phyloP scores from a whole-genome alignment of 148 eudicot genomes.

The Chenopodium suecicum region DNA sequence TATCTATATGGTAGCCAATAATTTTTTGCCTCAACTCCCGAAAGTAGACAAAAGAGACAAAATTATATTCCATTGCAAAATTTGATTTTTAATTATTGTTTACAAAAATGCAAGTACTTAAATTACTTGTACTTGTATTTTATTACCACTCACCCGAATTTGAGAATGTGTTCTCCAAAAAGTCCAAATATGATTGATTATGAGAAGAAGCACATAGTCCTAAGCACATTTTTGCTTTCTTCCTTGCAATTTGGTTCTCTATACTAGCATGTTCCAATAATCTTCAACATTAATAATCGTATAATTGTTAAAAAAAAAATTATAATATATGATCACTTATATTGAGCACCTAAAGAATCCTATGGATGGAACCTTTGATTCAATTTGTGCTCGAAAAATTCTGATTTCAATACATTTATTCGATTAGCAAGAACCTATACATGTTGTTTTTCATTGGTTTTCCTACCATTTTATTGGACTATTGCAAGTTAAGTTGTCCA shows the following conservation, averaged over 20 bases:
- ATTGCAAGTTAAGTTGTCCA: no score
- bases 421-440: not conserved
- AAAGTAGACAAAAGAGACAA: not conserved
- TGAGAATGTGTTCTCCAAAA: constrained; percentile 22
- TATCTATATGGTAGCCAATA: not conserved
- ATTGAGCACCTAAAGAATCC: constrained; percentile 20
- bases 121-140: not conserved
- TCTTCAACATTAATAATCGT: not conserved
- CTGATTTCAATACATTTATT: not conserved
- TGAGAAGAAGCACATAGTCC: constrained; percentile 7
- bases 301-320: not conserved
- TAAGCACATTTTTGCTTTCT: constrained; percentile 13
- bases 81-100: not conserved
- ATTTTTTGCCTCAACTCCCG: not conserved
- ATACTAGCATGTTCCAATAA: constrained; percentile 14
- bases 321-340: not conserved
- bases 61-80: not conserved
- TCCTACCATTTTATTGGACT: not conserved
- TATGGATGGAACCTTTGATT: constrained; percentile 22
- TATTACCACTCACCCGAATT: constrained; percentile 14
- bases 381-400: no score
- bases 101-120: no score
- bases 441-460: not conserved
- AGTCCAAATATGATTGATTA: constrained; percentile 18
- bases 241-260: constrained; percentile 15